A percentile compares a stretch with the other conserved stretches of the same genome.
Evolutionary conservation across 768 basidiomycete species (phyloP).

Genomic region (Tephrocybe sp.): DNA sequence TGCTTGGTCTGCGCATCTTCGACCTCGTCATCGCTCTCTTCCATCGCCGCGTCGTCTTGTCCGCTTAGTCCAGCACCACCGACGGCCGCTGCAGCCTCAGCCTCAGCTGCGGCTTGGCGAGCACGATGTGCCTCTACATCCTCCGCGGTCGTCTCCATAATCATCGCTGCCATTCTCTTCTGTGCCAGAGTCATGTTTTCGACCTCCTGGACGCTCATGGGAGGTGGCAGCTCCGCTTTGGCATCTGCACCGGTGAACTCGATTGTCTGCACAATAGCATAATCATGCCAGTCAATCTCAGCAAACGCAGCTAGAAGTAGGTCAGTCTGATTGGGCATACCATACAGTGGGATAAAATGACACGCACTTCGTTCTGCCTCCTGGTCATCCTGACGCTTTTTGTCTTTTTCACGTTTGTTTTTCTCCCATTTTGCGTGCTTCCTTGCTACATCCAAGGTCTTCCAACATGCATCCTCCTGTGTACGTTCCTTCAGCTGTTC

Average conservation of each 20-base stretch:
- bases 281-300: slow-evolving; percentile 99
- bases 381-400: slow-evolving; percentile 84
- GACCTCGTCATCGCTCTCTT: slow-evolving; percentile 82
- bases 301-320: slow-evolving; percentile 74
- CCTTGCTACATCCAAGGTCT: slow-evolving; percentile 69
- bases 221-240: slow-evolving; percentile 89
- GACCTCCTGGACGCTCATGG: slow-evolving; percentile 92
- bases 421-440: slow-evolving; percentile 89
- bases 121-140: slow-evolving; percentile 82
- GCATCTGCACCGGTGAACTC: slow-evolving; percentile 95
- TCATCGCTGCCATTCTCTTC: slow-evolving; percentile 97
- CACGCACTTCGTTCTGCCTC: slow-evolving; percentile 85
- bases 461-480: slow-evolving; percentile 69
- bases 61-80: slow-evolving; percentile 52
- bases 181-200: slow-evolving; percentile 96
- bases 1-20: slow-evolving; percentile 54
- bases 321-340: slow-evolving; percentile 1
- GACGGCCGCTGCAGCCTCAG: slow-evolving; percentile 80
- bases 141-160: slow-evolving; percentile 92
- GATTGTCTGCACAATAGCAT: slow-evolving; percentile 96
- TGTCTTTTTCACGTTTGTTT: slow-evolving; percentile 78
- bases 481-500: slow-evolving; percentile 65
- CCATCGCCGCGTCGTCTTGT: slow-evolving; percentile 72
- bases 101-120: slow-evolving; percentile 81
- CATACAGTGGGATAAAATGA: slow-evolving; percentile 6